Conservation (phyloP, 129 eudicot species). For the Pulicaria dysenterica region DNA sequence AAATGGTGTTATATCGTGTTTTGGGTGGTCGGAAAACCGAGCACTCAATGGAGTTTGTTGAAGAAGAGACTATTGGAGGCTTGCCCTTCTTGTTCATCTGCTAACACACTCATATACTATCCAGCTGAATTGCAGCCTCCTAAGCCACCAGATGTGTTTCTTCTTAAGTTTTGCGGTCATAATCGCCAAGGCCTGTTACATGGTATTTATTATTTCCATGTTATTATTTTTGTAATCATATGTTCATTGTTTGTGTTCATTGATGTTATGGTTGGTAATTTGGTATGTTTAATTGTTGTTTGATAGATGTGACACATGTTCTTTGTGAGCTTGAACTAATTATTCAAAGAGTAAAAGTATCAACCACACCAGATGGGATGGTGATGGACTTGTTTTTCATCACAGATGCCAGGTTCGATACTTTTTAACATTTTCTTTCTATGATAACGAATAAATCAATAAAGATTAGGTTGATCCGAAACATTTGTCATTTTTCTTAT, state of each 20-base stretch:
- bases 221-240: neutral
- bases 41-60: slow-evolving; percentile 70
- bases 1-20: slow-evolving; percentile 90
- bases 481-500: no score
- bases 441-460: neutral
- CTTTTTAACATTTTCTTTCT: slow-evolving; percentile 10
- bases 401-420: slow-evolving; percentile 72
- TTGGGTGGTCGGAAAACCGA: slow-evolving; percentile 67
- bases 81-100: slow-evolving; percentile 85
- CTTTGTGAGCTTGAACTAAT: slow-evolving; percentile 79
- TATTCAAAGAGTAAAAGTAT: slow-evolving; percentile 76
- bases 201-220: slow-evolving; percentile 41
- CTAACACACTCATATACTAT: slow-evolving; percentile 67
- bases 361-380: slow-evolving; percentile 90
- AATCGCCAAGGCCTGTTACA: slow-evolving; percentile 81
- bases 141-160: slow-evolving; percentile 81
- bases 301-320: slow-evolving; percentile 74
- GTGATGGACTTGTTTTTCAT: slow-evolving; percentile 83
- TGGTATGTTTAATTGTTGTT: slow-evolving; percentile 7
- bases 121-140: slow-evolving; percentile 64
- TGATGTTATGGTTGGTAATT: slow-evolving; percentile 13
- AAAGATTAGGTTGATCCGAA: no score
- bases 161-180: slow-evolving; percentile 70
- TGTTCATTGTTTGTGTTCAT: neutral
- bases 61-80: slow-evolving; percentile 77